Conservation (phyloP, 2,329 filamentous ascomycete genomes). For the Coleophoma crateriformis region DNA sequence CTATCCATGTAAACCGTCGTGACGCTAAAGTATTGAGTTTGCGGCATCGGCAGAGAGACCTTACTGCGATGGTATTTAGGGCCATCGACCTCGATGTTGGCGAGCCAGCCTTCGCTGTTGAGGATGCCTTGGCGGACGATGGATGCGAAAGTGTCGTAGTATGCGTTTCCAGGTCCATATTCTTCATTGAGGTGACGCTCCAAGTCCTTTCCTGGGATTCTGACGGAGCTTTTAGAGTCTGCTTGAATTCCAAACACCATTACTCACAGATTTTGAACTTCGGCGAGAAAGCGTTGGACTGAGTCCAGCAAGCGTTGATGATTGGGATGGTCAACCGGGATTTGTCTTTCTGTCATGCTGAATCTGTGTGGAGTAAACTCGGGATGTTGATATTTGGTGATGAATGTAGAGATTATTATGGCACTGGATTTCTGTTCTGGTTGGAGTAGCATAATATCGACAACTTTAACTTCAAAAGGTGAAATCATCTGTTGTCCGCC, state of each 20-base stretch:
- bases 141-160: slow-evolving; percentile 36
- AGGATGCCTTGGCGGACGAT: slow-evolving; percentile 33
- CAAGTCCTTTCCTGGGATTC: slow-evolving; percentile 39
- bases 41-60: slow-evolving; percentile 37
- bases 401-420: too few relatives aligned
- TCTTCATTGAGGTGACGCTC: slow-evolving; percentile 35
- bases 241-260: too few relatives aligned
- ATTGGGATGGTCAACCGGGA: background rate
- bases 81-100: slow-evolving; percentile 35
- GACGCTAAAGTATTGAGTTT: slow-evolving; percentile 47
- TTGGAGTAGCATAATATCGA: too few relatives aligned
- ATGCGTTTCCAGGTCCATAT: slow-evolving; percentile 36
- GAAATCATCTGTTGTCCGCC: too few relatives aligned
- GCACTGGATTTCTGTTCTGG: too few relatives aligned
- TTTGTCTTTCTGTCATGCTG: too few relatives aligned
- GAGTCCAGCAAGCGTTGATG: slow-evolving; percentile 4
- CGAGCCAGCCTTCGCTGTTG: slow-evolving; percentile 40
- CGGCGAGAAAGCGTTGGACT: slow-evolving; percentile 20
- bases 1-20: slow-evolving; percentile 52
- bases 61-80: slow-evolving; percentile 40
- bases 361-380: too few relatives aligned
- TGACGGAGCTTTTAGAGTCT: slow-evolving; percentile 15
- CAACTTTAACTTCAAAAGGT: too few relatives aligned
- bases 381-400: too few relatives aligned
- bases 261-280: slow-evolving; percentile 25